Evolutionary conservation across 441 rosid genomes (phyloP).

Genomic region (Adansonia gregorii): DNA sequence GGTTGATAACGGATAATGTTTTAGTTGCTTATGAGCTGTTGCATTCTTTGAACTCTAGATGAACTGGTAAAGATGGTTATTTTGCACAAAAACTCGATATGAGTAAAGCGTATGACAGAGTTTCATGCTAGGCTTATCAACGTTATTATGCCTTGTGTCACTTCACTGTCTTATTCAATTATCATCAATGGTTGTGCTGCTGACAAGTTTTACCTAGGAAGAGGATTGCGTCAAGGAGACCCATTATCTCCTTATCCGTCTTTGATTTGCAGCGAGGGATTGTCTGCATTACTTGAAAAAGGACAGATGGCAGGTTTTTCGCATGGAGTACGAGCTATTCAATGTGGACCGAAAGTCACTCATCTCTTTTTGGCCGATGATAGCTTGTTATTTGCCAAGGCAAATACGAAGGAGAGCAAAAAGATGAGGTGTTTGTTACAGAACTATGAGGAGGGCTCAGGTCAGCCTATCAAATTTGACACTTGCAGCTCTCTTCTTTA

Average conservation of each 20-base stretch:
- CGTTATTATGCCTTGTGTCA: no score
- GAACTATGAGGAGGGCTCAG: neutral
- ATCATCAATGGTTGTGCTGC: neutral
- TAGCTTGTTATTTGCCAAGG: neutral
- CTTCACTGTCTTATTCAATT: neutral
- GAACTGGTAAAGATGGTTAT: neutral
- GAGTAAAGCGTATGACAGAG: neutral
- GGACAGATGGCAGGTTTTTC: no score
- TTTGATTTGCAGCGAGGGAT: neutral
- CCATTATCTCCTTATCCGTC: neutral
- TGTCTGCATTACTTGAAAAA: neutral
- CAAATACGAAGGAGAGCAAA: neutral
- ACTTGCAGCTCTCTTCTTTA: neutral
- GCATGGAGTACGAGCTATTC: neutral
- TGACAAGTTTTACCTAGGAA: no score
- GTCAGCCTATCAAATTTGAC: neutral
- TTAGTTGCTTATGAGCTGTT: neutral
- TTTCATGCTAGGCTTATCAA: neutral
- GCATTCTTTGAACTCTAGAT: neutral
- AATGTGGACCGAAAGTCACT: neutral
- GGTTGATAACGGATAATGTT: neutral
- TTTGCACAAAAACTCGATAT: neutral
- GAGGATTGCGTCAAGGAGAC: neutral
- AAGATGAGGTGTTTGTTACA: neutral
- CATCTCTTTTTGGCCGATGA: neutral